A percentile compares a stretch with the other conserved stretches of the same genome.
These are phyloP conservation scores for Rhodomyrtus tomentosa DNA, from an alignment of 345 rosid genomes.

Conservation along the genomic window DNA sequence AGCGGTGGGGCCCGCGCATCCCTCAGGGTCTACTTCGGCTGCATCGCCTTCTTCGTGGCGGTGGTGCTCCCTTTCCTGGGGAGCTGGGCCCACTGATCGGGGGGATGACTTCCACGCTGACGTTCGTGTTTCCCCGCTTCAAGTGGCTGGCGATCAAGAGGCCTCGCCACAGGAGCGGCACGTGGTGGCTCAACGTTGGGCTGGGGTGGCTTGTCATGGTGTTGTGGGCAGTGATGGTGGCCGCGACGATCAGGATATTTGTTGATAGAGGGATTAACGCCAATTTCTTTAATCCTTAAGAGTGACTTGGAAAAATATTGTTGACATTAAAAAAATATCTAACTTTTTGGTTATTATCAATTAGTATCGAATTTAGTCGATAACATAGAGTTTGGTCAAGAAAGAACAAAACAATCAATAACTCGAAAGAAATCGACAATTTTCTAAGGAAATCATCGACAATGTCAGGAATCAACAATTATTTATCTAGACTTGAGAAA, in stretches of 20 bases:
- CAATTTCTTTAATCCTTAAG: conserved; percentile 34
- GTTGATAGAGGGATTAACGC: conserved; percentile 27
- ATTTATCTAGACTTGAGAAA: no score
- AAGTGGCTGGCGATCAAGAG: conserved; percentile 33
- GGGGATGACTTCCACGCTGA: conserved; percentile 29
- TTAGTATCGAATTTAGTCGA: no score
- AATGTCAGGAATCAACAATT: no score
- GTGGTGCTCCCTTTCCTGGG: conserved; percentile 39
- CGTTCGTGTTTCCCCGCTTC: conserved; percentile 45
- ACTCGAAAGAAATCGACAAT: no score
- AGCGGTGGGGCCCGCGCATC: conserved; percentile 10
- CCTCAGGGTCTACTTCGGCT: conserved; percentile 28
- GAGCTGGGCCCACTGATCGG: conserved; percentile 28
- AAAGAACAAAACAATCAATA: no score
- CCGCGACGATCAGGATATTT: conserved; percentile 26
- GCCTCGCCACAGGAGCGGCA: not conserved
- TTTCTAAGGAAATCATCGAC: no score
- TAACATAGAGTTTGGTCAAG: no score
- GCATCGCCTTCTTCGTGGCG: conserved; percentile 21
- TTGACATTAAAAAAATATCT: not conserved
- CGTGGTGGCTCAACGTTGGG: conserved; percentile 28
- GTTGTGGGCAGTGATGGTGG: conserved; percentile 19
- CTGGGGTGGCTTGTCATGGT: conserved; percentile 33
- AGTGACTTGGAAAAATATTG: not conserved
- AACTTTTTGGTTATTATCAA: not conserved